Conservation (phyloP, 108 stramenopile genomes). For the Conticribra guillardii region DNA sequence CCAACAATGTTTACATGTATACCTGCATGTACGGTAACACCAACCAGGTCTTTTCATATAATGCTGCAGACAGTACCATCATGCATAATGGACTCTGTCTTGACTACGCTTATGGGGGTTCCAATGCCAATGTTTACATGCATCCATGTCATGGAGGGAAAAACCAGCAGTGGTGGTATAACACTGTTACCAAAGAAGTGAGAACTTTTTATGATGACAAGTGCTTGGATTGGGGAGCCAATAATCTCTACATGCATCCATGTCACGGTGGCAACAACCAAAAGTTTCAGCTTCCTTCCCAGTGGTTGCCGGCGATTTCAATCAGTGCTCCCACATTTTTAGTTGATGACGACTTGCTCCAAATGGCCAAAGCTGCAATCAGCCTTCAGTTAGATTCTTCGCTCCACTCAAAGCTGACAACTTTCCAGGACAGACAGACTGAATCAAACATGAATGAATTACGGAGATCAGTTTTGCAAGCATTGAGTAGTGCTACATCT, state of each 20-base stretch:
- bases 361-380: too few relatives aligned
- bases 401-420: too few relatives aligned
- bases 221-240: neutral
- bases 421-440: too few relatives aligned
- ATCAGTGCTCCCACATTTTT: too few relatives aligned
- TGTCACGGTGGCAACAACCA: neutral
- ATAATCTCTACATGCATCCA: neutral
- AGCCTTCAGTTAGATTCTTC: too few relatives aligned
- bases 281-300: neutral
- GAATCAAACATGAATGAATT: too few relatives aligned
- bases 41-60: neutral
- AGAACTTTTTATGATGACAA: neutral
- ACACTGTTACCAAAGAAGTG: neutral
- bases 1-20: neutral
- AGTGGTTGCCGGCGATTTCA: too few relatives aligned
- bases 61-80: neutral
- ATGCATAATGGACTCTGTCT: neutral
- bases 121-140: neutral
- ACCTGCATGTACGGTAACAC: neutral
- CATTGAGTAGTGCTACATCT: too few relatives aligned
- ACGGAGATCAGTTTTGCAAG: too few relatives aligned
- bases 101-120: neutral
- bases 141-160: neutral
- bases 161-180: neutral
- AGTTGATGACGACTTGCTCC: too few relatives aligned